phyloP scores from a whole-genome alignment of 2,329 filamentous ascomycete species.

The Arthrobotrys musiformis region DNA sequence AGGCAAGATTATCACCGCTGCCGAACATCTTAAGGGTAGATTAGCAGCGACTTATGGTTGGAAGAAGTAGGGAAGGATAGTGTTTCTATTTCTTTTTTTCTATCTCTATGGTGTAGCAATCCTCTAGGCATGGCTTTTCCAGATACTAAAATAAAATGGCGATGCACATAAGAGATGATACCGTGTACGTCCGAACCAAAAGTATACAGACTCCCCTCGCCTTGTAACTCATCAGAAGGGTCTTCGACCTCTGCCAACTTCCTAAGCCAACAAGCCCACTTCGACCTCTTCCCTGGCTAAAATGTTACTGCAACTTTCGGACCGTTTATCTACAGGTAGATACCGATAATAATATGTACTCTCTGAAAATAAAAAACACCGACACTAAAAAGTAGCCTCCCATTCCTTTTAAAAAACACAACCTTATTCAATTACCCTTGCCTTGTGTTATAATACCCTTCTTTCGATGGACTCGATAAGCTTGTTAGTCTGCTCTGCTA shows the following conservation, averaged over 20 bases:
- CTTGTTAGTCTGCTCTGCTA: constrained; percentile 98
- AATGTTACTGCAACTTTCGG: background rate
- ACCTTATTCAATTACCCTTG: background rate
- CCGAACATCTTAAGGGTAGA: constrained; percentile 73
- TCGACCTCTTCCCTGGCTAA: background rate
- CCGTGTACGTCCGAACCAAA: background rate
- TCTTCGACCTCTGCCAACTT: no score
- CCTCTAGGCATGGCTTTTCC: background rate
- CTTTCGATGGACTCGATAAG: constrained; percentile 81
- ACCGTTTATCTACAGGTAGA: constrained; percentile 20
- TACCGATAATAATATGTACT: background rate
- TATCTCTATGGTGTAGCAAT: background rate
- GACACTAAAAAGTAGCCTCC: background rate
- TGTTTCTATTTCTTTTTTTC: background rate
- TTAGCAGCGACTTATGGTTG: constrained; percentile 69
- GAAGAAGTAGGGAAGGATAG: constrained; percentile 39
- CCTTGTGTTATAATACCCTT: constrained; percentile 64
- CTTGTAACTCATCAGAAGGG: no score
- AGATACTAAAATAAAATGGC: background rate
- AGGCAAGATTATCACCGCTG: constrained; percentile 71
- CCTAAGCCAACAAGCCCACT: no score
- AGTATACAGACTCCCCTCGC: no score
- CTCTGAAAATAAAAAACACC: constrained; percentile 2
- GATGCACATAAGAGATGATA: background rate
- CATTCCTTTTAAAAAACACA: background rate